Base-by-base conservation (phyloP, 108 stramenopile species). In the Nitzschia sp. region DNA sequence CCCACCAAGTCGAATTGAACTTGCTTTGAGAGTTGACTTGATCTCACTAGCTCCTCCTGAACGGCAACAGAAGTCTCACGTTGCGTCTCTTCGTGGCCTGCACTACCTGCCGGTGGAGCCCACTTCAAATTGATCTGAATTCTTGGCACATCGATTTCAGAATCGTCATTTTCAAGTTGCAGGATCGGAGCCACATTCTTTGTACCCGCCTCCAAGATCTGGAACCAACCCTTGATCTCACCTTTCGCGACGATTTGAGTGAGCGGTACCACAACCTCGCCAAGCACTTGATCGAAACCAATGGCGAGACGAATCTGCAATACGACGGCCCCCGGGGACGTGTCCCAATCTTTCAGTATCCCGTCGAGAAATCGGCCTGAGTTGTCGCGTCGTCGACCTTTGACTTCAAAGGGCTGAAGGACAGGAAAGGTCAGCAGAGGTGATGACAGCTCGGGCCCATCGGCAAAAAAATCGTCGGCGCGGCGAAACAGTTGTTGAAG, bases 221-320 rank as follows among this genome's bases (percentile, higher is more conserved):
- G 71, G 58, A 89, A 91, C 90, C 90, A 94, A 3, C 90, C 93
- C 25, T 74, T 66, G 6, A 90, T 74, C 53, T 79, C 80, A 22
- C 84, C 72, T 11, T 73, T 69, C 15, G 57, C 68, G 6, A 75
- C 73, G 33, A 94, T 74, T 29, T 79, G 71, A 22, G 85, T 58
- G n/a, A 94, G 36, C 28, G 93, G 90, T 54, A 91, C 50, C 8
- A 77, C 80, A 44, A 94, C 89, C 62, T 91, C 88, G 1, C 93
- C 93, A 28, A 91, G 23, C 4, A 85, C 69, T 55, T 82, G 72
- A 33, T 91, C 90, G 61, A 88, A 87, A 16, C 75, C 80, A 33
- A 90, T 52, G 45, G 64, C 65, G 25, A 94, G 62, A 4, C 81
- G 55, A 36, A 91, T 84, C 41, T 91, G 84, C 4, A 91, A 30